Conservation (phyloP, 345 rosid species). For the Clarkia xantiana region DNA sequence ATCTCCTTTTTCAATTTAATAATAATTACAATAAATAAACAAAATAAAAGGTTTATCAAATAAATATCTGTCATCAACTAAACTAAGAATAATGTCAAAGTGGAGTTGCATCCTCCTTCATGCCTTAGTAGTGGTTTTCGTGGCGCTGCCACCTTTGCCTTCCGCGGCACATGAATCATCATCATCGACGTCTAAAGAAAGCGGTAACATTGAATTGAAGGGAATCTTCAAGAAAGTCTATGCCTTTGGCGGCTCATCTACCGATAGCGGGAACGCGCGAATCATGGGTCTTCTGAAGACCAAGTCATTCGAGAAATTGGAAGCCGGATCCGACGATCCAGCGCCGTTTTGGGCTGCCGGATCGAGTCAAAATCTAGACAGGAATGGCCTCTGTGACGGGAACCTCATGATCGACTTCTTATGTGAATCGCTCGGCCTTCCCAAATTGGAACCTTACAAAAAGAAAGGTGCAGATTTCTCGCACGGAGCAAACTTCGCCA, state of each 20-base stretch:
- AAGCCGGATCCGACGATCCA: not conserved
- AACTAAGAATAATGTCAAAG: too few species aligned
- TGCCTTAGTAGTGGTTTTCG: too few species aligned
- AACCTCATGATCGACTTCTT: constrained; percentile 23
- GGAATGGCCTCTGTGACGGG: constrained; percentile 6
- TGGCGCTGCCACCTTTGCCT: too few species aligned
- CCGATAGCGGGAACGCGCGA: constrained; percentile 30
- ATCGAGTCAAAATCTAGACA: not conserved
- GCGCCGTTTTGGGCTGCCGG: not conserved
- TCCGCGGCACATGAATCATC: too few species aligned
- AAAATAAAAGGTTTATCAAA: too few species aligned
- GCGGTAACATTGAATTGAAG: too few species aligned
- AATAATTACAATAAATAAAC: too few species aligned
- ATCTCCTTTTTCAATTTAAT: too few species aligned
- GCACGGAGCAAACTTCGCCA: constrained; percentile 7
- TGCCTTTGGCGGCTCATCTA: constrained; percentile 36
- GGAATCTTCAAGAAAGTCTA: constrained; percentile 17
- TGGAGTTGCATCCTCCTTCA: too few species aligned
- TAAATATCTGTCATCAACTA: too few species aligned
- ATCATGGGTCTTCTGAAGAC: constrained; percentile 12
- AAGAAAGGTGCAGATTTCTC: constrained; percentile 2
- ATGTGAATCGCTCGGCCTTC: constrained; percentile 10
- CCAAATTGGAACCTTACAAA: constrained; percentile 2
- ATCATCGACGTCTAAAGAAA: too few species aligned
- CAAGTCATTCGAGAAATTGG: not conserved